Percentiles rank a stretch among this genome's conserved stretches.
phyloP scores from a whole-genome alignment of 179 eudicot species.

The Camellia oleifera region DNA sequence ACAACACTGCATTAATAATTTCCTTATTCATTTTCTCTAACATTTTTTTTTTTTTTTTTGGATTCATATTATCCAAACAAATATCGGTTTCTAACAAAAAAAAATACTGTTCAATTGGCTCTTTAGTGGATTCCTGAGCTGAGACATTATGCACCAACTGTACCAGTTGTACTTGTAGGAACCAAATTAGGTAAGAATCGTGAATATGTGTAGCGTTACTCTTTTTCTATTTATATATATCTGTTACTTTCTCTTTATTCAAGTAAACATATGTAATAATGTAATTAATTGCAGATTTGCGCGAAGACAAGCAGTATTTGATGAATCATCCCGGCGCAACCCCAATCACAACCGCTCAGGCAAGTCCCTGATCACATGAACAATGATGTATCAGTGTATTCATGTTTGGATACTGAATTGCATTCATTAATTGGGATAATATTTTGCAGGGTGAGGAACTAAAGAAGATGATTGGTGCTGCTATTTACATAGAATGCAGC shows the following conservation, averaged over 20 bases:
- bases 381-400: neutral
- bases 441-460: constrained; percentile 52
- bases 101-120: neutral
- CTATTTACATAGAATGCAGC: constrained; percentile 67
- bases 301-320: constrained; percentile 59
- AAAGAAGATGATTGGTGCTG: constrained; percentile 56
- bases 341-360: constrained; percentile 63
- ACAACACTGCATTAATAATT: neutral
- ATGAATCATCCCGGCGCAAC: constrained; percentile 57
- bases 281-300: constrained; percentile 37
- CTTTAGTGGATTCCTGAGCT: constrained; percentile 46
- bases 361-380: neutral
- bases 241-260: neutral
- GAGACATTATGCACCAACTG: constrained; percentile 47
- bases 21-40: neutral
- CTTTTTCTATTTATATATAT: too few relatives aligned
- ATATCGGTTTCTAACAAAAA: neutral
- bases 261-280: neutral
- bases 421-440: neutral
- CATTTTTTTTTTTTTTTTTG: neutral
- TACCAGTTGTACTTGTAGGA: constrained; percentile 42
- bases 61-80: neutral
- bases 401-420: neutral
- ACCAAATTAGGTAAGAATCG: constrained; percentile 36
- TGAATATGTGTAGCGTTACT: too few relatives aligned